Evolutionary conservation across 441 rosid species (phyloP), one percentile per base, ranked within the genome.

Genomic region (Euphorbia celastroides): DNA sequence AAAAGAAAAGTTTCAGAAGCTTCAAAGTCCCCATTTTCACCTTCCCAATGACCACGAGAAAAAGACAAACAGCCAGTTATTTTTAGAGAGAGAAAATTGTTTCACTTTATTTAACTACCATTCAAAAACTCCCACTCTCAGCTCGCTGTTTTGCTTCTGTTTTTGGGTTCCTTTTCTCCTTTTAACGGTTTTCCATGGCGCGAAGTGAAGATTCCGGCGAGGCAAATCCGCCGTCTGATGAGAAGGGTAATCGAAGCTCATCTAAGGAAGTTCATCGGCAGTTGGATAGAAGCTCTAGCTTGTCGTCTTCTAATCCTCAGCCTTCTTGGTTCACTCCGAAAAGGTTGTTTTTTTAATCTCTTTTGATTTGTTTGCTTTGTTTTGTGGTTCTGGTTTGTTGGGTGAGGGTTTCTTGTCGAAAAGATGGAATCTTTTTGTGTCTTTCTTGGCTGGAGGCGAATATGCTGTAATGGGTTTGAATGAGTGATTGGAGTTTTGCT

Each of bases 321-420:
- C 87, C 88, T 52, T 88, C 96, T n/a, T 88, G 96, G 96, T 87
- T 90, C 76, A 79, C 93, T 42, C 95, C 97, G 7, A 77, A 77
- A 70, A 87, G 80, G 97, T 88, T 16, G 7, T 36, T 51, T 17
- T 10, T 55, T 55, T 55, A 20, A 7, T 23, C 1, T 25, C 8
- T 27, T 57, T 57, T 60, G 0, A 0, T 17, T 52, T 9, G 22
- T 30, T 32, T 30, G 59, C 16, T 72, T 79, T 88, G 9, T 52
- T 34, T 7, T 13, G 12, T 16, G 31, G 0, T 54, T 54, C 28
- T 5, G 13, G 28, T 54, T 54, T 10, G 10, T 54, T 14, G 1
- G n/a, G n/a, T 0, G 20, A 17, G 52, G 19, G 22, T 7, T 7
- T 3, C 19, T 11, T 64, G 14, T 1, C 51, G 17, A 1, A 57